Base-by-base conservation (phyloP, 345 rosid species). In the Crucihimalaya himalaica region DNA sequence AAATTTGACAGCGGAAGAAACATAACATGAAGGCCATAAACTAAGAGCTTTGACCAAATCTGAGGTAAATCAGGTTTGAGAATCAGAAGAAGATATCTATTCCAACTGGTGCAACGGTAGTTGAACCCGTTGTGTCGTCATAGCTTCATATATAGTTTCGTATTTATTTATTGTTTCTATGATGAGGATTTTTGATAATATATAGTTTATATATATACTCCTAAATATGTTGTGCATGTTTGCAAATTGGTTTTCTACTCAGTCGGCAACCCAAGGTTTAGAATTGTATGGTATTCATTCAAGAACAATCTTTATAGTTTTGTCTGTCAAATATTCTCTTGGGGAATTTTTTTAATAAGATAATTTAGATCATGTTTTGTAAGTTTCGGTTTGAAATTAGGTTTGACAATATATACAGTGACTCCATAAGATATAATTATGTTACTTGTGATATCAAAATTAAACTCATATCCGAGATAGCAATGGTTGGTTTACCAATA, bases 1-100 rank as follows among this genome's bases (percentile, higher is more conserved):
- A 39, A 66, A 47, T 6, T 35, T 60, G 74, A 75, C 79, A 75
- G 31, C 29, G 55, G 63, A 23, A n/a, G 15, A n/a, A 52, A 75
- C 48, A 68, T 31, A 31, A 75, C 64, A 52, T 68, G 79, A 68
- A 68, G 63, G 57, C 64, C 79, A 75, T 69, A 43, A 75, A 61
- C 79, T 68, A 68, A 29, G 40, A 68, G 68, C 4, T 53, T 75
- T 67, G 73, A 75, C 79, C 9, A 68, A 75, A 60, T 67, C 63
- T 50, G 0, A 51, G 40, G 73, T 60, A 60, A 68, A 68, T 50
- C 51, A 66, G 64, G 3, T 48, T 48, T 35, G 34, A 66, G 66
- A 25, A 35, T 74, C 66, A 57, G 10, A 57, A 37, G 61, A 66
- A 57, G 71, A 66, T 66, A 58, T 28, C 10, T 14, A 48, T 57